phyloP scores from a whole-genome alignment of 768 basidiomycete genomes.

The Suillus hirtellus region DNA sequence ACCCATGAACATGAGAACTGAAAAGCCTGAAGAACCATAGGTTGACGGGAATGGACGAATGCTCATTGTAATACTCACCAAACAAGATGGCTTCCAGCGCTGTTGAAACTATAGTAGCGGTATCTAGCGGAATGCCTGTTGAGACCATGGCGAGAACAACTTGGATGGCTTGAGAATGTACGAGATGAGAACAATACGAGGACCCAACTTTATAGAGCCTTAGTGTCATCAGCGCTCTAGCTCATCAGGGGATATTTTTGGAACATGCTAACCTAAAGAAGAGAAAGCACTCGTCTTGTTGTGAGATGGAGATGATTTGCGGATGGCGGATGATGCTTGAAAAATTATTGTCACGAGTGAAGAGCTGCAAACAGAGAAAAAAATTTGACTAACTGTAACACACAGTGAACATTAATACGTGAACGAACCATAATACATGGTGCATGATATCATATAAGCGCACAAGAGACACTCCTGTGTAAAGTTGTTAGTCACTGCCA shows the following conservation, averaged over 20 bases:
- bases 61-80: slow-evolving; percentile 15
- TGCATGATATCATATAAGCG: not conserved
- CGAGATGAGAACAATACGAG: not conserved
- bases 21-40: slow-evolving; percentile 23
- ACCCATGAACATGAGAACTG: slow-evolving; percentile 30
- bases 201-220: not conserved
- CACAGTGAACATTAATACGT: not conserved
- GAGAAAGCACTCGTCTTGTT: not conserved
- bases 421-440: not conserved
- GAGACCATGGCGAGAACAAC: not conserved
- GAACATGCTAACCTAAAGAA: not conserved
- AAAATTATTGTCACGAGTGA: not conserved
- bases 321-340: not conserved
- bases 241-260: not conserved
- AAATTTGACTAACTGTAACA: not conserved
- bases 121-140: slow-evolving; percentile 19
- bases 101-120: slow-evolving; percentile 25
- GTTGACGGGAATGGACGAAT: not conserved
- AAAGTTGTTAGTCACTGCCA: not conserved
- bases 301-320: not conserved
- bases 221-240: not conserved
- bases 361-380: not conserved
- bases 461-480: not conserved
- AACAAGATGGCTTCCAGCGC: slow-evolving; percentile 28
- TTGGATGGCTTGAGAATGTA: not conserved